These are phyloP conservation scores for Saccharomycopsis sp. DNA, from an alignment of 805 yeast genomes.

Conservation along the genomic window DNA sequence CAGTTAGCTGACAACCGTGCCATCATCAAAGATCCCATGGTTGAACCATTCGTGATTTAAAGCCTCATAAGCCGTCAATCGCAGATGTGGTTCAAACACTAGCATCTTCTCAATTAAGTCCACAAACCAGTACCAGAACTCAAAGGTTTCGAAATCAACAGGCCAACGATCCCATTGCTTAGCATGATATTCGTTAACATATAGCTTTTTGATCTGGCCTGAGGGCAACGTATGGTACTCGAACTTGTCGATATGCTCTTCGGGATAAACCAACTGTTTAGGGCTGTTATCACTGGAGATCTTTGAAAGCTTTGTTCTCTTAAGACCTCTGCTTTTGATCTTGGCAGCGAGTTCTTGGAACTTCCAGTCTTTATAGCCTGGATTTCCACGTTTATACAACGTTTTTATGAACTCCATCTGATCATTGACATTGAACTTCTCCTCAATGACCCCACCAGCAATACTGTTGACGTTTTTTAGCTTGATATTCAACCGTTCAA, in stretches of 20 bases:
- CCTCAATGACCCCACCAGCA: not conserved
- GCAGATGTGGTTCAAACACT: conserved; percentile 61
- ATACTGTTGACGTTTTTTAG: not conserved
- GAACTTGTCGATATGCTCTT: not conserved
- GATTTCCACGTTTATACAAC: not conserved
- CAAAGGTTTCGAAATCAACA: conserved; percentile 52
- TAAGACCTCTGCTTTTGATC: not conserved
- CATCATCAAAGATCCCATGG: conserved; percentile 53
- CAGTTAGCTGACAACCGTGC: conserved; percentile 25
- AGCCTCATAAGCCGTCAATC: conserved; percentile 73
- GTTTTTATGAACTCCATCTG: not conserved
- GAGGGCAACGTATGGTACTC: not conserved
- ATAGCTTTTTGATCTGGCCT: not conserved
- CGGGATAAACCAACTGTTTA: not conserved
- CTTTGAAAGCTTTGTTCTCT: not conserved
- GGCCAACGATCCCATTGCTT: conserved; percentile 6
- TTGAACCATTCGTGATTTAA: conserved; percentile 79
- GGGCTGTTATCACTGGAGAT: not conserved
- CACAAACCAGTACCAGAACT: conserved; percentile 77
- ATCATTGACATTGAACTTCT: not conserved
- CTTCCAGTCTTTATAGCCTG: not conserved
- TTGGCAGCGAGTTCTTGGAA: not conserved
- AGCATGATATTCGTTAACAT: not conserved
- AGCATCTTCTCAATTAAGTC: conserved; percentile 63
- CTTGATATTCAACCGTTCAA: not conserved